These are phyloP conservation scores for Saccharomyces hybrid DNA, from an alignment of 1,139 yeast species.

Conservation along the genomic window DNA sequence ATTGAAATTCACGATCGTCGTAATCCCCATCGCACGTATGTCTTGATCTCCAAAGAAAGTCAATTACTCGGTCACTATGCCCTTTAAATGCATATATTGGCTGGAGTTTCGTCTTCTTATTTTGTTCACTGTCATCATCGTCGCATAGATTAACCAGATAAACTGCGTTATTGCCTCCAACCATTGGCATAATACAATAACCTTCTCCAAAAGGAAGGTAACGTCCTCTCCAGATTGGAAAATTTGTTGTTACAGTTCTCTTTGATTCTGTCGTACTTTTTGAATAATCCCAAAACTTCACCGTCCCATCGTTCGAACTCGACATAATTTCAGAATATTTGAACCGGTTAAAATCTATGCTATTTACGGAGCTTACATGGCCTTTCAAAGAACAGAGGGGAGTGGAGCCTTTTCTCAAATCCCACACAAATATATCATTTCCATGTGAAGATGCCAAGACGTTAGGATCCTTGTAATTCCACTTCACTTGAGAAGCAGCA, in stretches of 20 bases:
- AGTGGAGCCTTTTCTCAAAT: constrained; percentile 67
- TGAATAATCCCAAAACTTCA: constrained; percentile 78
- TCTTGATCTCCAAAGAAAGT: constrained; percentile 77
- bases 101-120: constrained; percentile 38
- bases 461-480: constrained; percentile 74
- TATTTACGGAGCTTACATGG: constrained; percentile 78
- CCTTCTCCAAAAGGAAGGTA: constrained; percentile 85
- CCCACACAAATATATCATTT: constrained; percentile 78
- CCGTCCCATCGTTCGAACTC: constrained; percentile 77
- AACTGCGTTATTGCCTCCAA: constrained; percentile 77
- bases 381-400: constrained; percentile 68
- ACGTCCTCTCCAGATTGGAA: constrained; percentile 85
- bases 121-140: constrained; percentile 22
- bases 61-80: constrained; percentile 77
- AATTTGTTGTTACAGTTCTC: constrained; percentile 59
- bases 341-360: constrained; percentile 70
- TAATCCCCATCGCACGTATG: constrained; percentile 39
- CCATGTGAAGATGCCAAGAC: constrained; percentile 85
- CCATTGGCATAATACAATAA: constrained; percentile 84
- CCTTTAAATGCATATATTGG: constrained; percentile 67
- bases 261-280: constrained; percentile 40
- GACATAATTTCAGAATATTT: constrained; percentile 57
- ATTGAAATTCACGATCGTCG: constrained; percentile 74
- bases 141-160: constrained; percentile 50
- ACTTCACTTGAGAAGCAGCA: constrained; percentile 89